Conservation (phyloP, 2,329 filamentous ascomycete genomes). For the Penicillium polonicum region DNA sequence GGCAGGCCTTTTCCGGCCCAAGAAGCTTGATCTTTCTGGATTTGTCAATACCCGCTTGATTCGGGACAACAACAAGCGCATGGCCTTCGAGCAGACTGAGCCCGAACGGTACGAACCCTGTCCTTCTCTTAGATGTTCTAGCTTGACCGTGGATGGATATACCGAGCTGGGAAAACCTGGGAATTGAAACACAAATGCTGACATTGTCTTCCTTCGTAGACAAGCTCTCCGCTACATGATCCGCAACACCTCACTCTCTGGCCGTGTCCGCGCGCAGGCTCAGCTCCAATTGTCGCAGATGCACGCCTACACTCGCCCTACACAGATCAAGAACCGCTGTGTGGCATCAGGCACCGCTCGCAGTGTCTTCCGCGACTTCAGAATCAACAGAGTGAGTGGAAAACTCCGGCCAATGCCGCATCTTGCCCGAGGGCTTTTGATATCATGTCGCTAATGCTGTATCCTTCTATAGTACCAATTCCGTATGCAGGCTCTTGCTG, state of each 20-base stretch:
- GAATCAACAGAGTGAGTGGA: constrained; percentile 78
- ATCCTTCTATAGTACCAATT: constrained; percentile 73
- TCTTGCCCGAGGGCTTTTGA: background rate
- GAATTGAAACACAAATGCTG: constrained; percentile 1
- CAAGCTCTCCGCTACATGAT: constrained; percentile 93
- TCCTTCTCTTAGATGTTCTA: background rate
- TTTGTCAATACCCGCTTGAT: constrained; percentile 84
- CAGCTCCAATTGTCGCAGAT: constrained; percentile 92
- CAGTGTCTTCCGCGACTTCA: constrained; percentile 90
- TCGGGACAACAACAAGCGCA: constrained; percentile 94
- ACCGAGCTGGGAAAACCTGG: background rate
- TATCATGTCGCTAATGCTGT: constrained; percentile 19
- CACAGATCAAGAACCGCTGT: constrained; percentile 92
- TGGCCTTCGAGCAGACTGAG: constrained; percentile 83
- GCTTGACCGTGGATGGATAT: too few relatives aligned
- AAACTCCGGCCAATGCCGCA: background rate
- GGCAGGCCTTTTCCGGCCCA: constrained; percentile 78
- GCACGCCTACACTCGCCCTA: constrained; percentile 91
- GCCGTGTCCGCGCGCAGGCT: constrained; percentile 80
- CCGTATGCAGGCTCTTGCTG: constrained; percentile 80
- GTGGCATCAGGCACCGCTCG: constrained; percentile 85
- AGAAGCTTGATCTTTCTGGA: constrained; percentile 84
- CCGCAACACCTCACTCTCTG: constrained; percentile 82
- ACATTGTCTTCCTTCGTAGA: constrained; percentile 47
- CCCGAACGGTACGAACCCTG: constrained; percentile 68